A percentile compares a stretch with the other conserved stretches of the same genome.
phyloP scores from a whole-genome alignment of 306 rosid genomes.

The Crotalaria pallida region DNA sequence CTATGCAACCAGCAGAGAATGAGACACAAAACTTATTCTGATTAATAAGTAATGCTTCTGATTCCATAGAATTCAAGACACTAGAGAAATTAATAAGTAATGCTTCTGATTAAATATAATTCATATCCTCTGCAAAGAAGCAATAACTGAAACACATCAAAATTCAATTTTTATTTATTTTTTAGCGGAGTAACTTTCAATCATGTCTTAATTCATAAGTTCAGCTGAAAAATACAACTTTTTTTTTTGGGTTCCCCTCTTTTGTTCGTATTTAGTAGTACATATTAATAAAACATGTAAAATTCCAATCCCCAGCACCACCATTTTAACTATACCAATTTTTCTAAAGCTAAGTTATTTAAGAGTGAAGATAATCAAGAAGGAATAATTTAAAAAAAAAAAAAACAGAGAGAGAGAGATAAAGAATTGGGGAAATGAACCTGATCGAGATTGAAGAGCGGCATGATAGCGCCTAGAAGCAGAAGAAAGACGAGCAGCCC shows the following conservation, averaged over 20 bases:
- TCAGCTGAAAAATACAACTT: not conserved
- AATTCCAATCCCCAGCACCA: not conserved
- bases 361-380: too few relatives aligned
- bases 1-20: too few relatives aligned
- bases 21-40: too few relatives aligned
- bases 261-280: too few relatives aligned
- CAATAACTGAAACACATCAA: slow-evolving; percentile 11
- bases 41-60: too few relatives aligned
- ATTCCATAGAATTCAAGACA: not conserved
- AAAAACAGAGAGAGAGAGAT: not conserved
- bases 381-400: not conserved
- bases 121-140: not conserved
- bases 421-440: slow-evolving; percentile 13
- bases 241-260: not conserved
- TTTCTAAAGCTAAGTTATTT: not conserved
- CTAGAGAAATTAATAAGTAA: not conserved
- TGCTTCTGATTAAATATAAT: not conserved
- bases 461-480: slow-evolving; percentile 68
- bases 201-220: not conserved
- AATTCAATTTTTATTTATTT: not conserved
- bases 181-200: not conserved
- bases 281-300: not conserved
- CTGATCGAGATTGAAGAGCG: slow-evolving; percentile 83
- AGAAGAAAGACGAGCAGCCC: slow-evolving; percentile 76
- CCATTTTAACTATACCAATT: not conserved